A percentile compares a stretch with the other conserved stretches of the same genome.
phyloP scores from a whole-genome alignment of 306 rosid species.

The Vicia villosa region DNA sequence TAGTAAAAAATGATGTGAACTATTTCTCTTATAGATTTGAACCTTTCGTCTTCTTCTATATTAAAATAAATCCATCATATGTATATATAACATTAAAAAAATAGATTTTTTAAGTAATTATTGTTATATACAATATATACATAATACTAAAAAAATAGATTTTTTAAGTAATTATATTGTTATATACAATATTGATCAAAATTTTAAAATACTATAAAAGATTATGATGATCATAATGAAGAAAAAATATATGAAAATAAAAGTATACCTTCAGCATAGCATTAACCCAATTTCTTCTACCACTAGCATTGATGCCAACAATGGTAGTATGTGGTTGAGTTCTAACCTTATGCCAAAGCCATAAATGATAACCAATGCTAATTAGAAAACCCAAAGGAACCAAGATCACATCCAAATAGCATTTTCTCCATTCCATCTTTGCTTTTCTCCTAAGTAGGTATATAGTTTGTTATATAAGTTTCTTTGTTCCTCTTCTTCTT shows the following conservation, averaged over 20 bases:
- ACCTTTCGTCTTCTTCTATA: no score
- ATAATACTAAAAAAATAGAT: no score
- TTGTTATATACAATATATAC: no score
- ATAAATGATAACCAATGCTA: conserved; percentile 62
- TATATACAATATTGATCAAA: no score
- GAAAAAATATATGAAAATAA: not conserved
- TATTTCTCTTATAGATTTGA: no score
- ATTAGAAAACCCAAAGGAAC: conserved; percentile 69
- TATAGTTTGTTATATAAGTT: not conserved
- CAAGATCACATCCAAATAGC: conserved; percentile 75
- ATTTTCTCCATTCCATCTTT: conserved; percentile 74
- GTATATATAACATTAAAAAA: no score
- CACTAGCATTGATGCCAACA: conserved; percentile 75
- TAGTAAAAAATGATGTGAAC: no score
- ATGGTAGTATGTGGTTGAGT: conserved; percentile 72
- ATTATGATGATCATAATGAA: not conserved
- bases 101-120: no score
- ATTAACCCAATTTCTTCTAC: conserved; percentile 77
- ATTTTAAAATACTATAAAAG: not conserved
- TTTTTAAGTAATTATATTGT: no score
- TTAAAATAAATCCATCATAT: no score
- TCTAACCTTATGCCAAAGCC: conserved; percentile 80
- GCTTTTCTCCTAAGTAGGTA: not conserved
- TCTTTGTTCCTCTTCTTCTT: not conserved
- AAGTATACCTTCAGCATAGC: conserved; percentile 77